phyloP scores from a whole-genome alignment of 176 grass and related monocot genomes.

The Zoysia japonica region DNA sequence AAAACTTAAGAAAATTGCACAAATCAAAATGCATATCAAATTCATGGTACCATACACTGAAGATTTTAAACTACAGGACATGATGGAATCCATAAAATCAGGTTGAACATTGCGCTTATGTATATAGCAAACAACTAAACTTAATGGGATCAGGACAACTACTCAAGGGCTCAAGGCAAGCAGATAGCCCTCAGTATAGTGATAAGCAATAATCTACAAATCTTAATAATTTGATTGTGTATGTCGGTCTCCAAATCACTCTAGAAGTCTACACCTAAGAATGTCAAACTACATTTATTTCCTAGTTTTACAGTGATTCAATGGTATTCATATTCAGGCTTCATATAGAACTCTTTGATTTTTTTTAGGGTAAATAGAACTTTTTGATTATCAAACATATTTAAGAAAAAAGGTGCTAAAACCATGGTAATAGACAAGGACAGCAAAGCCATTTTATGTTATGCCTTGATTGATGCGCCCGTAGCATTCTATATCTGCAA shows the following conservation, averaged over 20 bases:
- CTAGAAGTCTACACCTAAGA: not conserved
- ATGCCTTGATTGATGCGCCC: not conserved
- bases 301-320: not conserved
- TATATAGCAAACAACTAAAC: not conserved
- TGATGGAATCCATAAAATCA: constrained; percentile 2
- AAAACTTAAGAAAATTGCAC: constrained; percentile 15
- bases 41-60: not conserved
- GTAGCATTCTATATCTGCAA: not conserved
- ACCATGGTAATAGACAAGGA: not conserved
- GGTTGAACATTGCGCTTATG: constrained; percentile 2
- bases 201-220: not conserved
- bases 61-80: constrained; percentile 16
- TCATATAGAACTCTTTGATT: not conserved
- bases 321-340: not conserved
- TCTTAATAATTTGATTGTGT: not conserved
- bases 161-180: not conserved
- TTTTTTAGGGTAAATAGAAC: too few species aligned
- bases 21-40: constrained; percentile 8
- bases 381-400: not conserved
- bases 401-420: not conserved
- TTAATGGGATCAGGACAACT: not conserved
- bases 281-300: not conserved
- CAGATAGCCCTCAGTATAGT: not conserved
- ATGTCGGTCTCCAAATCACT: not conserved
- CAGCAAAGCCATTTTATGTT: not conserved